Percentiles rank a stretch among this genome's conserved stretches.
Evolutionary conservation across 164 flowering plant species (phyloP).

Genomic region (Chloranthus sessilifolius): DNA sequence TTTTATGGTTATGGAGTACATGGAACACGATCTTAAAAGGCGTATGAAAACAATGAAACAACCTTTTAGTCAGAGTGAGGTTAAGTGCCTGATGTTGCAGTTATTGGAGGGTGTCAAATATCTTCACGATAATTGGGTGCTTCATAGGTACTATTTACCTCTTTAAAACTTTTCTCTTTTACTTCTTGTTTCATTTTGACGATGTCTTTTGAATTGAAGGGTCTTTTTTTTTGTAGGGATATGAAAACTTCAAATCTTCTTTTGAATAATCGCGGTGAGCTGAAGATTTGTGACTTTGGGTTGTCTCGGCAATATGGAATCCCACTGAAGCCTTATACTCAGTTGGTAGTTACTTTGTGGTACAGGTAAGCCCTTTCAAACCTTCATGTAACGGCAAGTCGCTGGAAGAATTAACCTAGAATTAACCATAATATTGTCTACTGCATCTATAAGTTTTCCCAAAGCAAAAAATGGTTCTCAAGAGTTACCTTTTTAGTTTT

Average conservation of each 20-base stretch:
- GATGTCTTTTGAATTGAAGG: neutral
- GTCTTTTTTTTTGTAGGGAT: constrained; percentile 39
- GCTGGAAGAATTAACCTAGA: no score
- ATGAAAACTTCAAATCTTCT: constrained; percentile 92
- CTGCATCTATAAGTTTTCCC: no score
- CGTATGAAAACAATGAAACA: constrained; percentile 87
- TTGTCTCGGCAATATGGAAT: constrained; percentile 99
- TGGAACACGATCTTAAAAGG: constrained; percentile 97
- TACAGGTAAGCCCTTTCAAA: constrained; percentile 65
- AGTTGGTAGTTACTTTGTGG: constrained; percentile 96
- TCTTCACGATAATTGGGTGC: constrained; percentile 99
- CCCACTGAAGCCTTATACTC: constrained; percentile 94
- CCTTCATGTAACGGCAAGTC: no score
- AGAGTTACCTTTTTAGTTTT: no score
- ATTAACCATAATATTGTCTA: neutral
- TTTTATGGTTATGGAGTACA: constrained; percentile 98
- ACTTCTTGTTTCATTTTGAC: neutral
- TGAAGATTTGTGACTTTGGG: constrained; percentile 98
- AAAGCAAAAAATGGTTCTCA: no score
- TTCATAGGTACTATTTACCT: constrained; percentile 37
- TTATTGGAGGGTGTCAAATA: constrained; percentile 81
- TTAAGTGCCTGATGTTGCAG: constrained; percentile 92
- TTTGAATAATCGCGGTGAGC: constrained; percentile 87
- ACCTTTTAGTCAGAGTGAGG: constrained; percentile 91
- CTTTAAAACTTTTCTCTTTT: neutral